These are phyloP conservation scores for Chloropicon primus DNA, from an alignment of 139 green algal species.

Conservation along the genomic window DNA sequence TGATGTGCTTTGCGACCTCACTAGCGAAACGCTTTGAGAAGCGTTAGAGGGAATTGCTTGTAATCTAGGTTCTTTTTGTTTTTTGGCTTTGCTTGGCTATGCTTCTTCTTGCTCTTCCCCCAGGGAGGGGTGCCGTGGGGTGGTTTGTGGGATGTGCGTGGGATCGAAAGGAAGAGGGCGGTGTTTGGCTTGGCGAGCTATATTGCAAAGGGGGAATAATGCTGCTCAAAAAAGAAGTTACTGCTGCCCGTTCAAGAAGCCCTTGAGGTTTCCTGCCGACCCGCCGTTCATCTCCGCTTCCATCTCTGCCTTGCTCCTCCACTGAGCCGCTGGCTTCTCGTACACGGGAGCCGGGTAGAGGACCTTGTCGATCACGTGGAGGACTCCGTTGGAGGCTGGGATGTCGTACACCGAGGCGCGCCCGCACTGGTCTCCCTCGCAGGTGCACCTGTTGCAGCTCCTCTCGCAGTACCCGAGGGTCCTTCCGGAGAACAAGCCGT, in stretches of 20 bases:
- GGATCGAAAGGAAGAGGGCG: no score
- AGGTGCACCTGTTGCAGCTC: neutral
- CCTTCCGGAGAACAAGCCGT: neutral
- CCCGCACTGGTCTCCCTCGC: neutral
- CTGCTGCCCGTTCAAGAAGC: neutral
- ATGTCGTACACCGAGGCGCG: constrained; percentile 17
- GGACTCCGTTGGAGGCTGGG: constrained; percentile 34
- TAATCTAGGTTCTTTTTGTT: no score
- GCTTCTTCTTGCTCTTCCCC: neutral
- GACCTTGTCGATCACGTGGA: constrained; percentile 43
- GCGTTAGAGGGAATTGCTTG: neutral
- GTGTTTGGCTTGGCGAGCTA: no score
- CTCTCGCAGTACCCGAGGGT: constrained; percentile 1
- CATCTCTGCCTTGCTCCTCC: neutral
- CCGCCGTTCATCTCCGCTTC: neutral
- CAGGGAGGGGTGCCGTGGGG: neutral
- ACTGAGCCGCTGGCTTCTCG: constrained; percentile 12
- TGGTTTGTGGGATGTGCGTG: no score
- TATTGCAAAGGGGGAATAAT: neutral
- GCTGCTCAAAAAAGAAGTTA: neutral
- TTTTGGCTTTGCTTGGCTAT: neutral
- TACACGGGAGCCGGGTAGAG: constrained; percentile 38
- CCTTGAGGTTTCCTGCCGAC: neutral
- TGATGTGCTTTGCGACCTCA: neutral
- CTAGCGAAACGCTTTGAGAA: neutral